phyloP scores from a whole-genome alignment of 192 early-diverging fungal genomes.

The Backusella morwellensis region DNA sequence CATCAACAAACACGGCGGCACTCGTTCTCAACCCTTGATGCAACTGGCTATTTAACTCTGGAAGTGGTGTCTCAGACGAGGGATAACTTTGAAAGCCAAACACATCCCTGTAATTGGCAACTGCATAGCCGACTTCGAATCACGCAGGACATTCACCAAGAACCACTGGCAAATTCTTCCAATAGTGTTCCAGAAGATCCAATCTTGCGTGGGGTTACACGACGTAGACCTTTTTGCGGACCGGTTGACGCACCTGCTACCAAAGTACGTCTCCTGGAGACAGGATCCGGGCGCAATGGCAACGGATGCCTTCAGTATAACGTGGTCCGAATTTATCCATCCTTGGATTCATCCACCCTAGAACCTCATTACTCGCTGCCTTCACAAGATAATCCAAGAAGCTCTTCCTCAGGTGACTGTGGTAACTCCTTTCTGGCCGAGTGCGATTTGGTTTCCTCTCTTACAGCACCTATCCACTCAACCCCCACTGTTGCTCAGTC shows the following conservation, averaged over 20 bases:
- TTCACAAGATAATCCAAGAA: slow-evolving; percentile 16
- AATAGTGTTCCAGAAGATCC: not conserved
- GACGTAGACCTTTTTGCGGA: slow-evolving; percentile 35
- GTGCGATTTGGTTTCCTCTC: slow-evolving; percentile 27
- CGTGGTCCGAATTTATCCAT: slow-evolving; percentile 12
- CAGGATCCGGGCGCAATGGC: slow-evolving; percentile 2
- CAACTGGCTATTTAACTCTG: not conserved
- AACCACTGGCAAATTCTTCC: slow-evolving; percentile 19
- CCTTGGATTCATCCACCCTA: slow-evolving; percentile 30
- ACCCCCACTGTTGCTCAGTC: not conserved
- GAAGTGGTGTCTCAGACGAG: slow-evolving; percentile 3
- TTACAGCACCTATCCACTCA: not conserved
- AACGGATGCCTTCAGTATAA: slow-evolving; percentile 14
- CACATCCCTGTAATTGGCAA: not conserved
- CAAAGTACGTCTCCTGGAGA: slow-evolving; percentile 30
- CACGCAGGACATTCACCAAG: slow-evolving; percentile 10
- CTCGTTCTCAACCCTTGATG: not conserved
- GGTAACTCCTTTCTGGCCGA: slow-evolving; percentile 26
- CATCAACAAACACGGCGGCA: slow-evolving; percentile 12
- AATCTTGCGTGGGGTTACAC: slow-evolving; percentile 9
- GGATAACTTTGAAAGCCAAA: not conserved
- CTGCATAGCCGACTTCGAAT: slow-evolving; percentile 19
- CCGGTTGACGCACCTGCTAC: not conserved
- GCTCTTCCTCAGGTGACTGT: slow-evolving; percentile 16
- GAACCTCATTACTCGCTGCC: slow-evolving; percentile 24